A percentile compares a stretch with the other conserved stretches of the same genome.
phyloP scores from a whole-genome alignment of 371 early-diverging fungal species.

The Dichotomocladium elegans region DNA sequence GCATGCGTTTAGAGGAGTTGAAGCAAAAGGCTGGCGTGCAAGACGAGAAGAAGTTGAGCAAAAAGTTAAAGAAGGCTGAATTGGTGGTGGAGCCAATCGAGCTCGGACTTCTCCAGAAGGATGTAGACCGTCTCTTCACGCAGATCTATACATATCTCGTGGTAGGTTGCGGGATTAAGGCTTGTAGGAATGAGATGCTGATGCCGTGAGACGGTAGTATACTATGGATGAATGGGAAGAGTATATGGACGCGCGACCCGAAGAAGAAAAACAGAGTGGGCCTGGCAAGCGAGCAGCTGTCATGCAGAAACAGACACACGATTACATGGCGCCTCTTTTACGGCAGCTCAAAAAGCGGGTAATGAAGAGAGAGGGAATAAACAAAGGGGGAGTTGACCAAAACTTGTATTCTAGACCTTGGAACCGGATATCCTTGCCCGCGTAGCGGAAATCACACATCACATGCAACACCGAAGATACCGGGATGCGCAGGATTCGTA shows the following conservation, averaged over 20 bases:
- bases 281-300: conserved; percentile 81
- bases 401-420: conserved; percentile 31
- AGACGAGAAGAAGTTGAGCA: conserved; percentile 33
- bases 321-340: conserved; percentile 91
- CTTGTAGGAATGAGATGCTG: neutral
- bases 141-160: conserved; percentile 81
- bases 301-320: conserved; percentile 78
- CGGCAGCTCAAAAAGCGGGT: conserved; percentile 74
- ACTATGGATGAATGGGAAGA: conserved; percentile 88
- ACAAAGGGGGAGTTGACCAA: neutral
- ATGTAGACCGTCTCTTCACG: conserved; percentile 70
- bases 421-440: conserved; percentile 84
- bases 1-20: conserved; percentile 73
- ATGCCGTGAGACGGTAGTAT: conserved; percentile 34
- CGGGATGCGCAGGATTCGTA: conserved; percentile 93
- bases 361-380: neutral
- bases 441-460: conserved; percentile 83
- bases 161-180: conserved; percentile 28
- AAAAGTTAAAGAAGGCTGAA: conserved; percentile 36
- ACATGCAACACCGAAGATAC: conserved; percentile 85
- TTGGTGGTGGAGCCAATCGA: conserved; percentile 38
- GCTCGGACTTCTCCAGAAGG: conserved; percentile 62
- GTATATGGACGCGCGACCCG: conserved; percentile 74
- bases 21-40: conserved; percentile 49
- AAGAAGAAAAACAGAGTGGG: conserved; percentile 64